phyloP scores from a whole-genome alignment of 257 asterid genomes.

The Nicotiana paniculata region DNA sequence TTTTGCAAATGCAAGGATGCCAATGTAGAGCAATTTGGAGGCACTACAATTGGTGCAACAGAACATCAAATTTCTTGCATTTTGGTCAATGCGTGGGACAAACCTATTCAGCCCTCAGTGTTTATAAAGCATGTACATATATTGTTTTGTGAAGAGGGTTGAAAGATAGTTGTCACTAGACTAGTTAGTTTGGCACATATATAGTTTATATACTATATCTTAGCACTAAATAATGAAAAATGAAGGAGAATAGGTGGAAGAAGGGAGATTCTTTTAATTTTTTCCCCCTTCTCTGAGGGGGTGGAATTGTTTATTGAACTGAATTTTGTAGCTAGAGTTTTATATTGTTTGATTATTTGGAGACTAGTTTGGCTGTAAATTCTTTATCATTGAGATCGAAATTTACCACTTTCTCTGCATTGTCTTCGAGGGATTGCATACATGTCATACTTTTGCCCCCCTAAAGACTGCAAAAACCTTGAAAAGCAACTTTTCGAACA shows the following conservation, averaged over 20 bases:
- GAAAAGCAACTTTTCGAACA: neutral
- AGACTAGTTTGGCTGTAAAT: neutral
- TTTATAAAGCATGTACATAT: neutral
- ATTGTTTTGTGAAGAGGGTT: neutral
- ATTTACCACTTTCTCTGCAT: neutral
- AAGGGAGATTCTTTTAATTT: neutral
- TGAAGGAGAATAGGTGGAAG: too few relatives aligned
- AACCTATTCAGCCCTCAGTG: neutral
- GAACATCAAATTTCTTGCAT: neutral
- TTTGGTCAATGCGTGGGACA: neutral
- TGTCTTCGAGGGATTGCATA: neutral
- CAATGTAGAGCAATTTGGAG: neutral
- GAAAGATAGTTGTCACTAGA: neutral
- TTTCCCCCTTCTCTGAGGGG: neutral
- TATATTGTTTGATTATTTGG: neutral
- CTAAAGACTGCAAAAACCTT: too few relatives aligned
- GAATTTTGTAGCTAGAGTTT: neutral
- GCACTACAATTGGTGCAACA: neutral
- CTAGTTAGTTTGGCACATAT: neutral
- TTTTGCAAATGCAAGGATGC: neutral
- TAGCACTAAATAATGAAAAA: too few relatives aligned
- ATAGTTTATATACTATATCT: too few relatives aligned
- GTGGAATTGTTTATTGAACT: neutral
- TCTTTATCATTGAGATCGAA: neutral
- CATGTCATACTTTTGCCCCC: neutral